Base-by-base conservation (phyloP, 83 land plant species). In the Thuja plicata region DNA sequence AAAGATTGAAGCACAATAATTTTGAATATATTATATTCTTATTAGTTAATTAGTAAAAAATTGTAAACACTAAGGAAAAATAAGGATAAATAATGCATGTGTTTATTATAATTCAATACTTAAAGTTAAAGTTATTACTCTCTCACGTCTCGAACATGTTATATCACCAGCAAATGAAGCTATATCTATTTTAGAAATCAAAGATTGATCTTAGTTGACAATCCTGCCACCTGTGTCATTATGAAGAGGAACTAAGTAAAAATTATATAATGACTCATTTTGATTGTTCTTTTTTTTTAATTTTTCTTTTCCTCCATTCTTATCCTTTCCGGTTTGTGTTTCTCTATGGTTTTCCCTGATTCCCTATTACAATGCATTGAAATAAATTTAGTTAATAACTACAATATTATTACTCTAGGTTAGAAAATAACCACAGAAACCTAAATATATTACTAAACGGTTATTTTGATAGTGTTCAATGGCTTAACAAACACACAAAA, bases 341-440 rank as follows among this genome's bases (percentile, higher is more conserved):
- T 30, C 54, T 84, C 35, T 50, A 48, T 34, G 43, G 55, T 10
- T 38, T 81, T 83, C 11, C 85, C 35, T 45, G 34, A 46, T 48
- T 13, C 55, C 17, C 85, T 83, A 46, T 74, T 83, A 43, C 85
- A 83, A 83, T 46, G 35, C 84, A 45, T 24, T n/a, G 46, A 83
- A 16, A 43, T 27, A 27, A 43, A 46, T 82, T 46, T 43, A 82
- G 5, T 43, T 37, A 19, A 45, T 45, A 45, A 45, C n/a, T 82
- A 2, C 43, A 21, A 17, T 79, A 17, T 79, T 37, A 62, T 21
- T 21, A 62, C 19, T 62, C 1, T 62, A 62, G 27, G n/a, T 24
- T 24, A 6, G 8, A 62, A 62, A 62, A 19, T 62, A 62, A 62
- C n/a, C n/a, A 62, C n/a, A 62, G 8, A 62, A 24, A 62, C 8